Evolutionary conservation across 768 basidiomycete species (phyloP), one percentile per base, ranked within the genome.

Genomic region (Mycena venus): DNA sequence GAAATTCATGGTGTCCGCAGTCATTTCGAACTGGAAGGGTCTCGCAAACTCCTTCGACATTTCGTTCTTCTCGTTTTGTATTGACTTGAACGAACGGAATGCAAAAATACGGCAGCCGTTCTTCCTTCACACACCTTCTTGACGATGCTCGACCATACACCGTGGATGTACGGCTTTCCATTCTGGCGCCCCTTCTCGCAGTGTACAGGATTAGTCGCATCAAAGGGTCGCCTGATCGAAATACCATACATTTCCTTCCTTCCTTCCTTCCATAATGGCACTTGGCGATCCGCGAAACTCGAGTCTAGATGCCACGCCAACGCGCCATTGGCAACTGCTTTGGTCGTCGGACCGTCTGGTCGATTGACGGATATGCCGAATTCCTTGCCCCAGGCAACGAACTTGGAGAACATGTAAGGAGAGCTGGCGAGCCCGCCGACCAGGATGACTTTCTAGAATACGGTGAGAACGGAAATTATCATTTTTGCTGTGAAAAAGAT

Each of bases 401-500:
- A 70, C 49, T 80, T 70, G 9, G 78, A 76, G 53, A 73, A 81
- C 3, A 83, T 75, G 49, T 82, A 81, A 2, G 78, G 75, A 4
- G 80, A 81, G 51, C 78, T 80, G 2, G 82, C 80, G 25, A 83
- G 77, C 1, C 82, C 82, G 5, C 82, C 81, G 8, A 82, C 81
- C 15, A 83, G 70, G 21, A 83, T 78, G 7, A 81, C 75, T 78
- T 82, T 80, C 80, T 82, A 56, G 11, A 31, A 38, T 29, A 64
- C 3, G 10, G 25, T 38, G n/a, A 44, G 25, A 29, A 12, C 8
- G 23, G 63, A 25, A 7, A 34, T 25, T 19, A 42, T 11, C 9
- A 7, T 14, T 2, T 2, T 27, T 58, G n/a, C n/a, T n/a, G 3
- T 32, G 29, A 31, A 36, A 8, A n/a, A 68, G 72, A n/a, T 32